phyloP scores from a whole-genome alignment of 345 rosid species.

The Raphanus sativus region DNA sequence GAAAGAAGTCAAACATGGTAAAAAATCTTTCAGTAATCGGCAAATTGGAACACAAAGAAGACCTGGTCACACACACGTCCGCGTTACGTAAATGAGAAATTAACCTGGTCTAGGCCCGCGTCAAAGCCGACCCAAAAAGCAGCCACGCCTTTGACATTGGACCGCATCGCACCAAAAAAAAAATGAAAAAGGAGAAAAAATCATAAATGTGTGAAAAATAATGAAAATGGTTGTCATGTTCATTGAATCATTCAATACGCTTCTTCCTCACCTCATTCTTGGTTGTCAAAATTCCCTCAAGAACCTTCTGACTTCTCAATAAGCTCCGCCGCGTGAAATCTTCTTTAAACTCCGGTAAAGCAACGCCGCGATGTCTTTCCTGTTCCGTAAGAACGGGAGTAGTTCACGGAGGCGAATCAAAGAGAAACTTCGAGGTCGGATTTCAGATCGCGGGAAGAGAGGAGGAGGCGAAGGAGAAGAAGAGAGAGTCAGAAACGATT shows the following conservation, averaged over 20 bases:
- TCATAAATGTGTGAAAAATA: constrained; percentile 7
- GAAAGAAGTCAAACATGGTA: constrained; percentile 5
- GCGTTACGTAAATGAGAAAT: neutral
- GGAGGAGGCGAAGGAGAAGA: constrained; percentile 29
- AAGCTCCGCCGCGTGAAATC: constrained; percentile 15
- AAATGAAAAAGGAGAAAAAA: neutral
- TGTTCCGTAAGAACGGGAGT: constrained; percentile 37
- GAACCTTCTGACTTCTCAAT: constrained; percentile 39
- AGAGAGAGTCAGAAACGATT: constrained; percentile 26
- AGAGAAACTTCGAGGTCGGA: constrained; percentile 34
- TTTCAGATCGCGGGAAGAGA: constrained; percentile 36
- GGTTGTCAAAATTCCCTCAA: constrained; percentile 4
- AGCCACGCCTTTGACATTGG: constrained; percentile 22
- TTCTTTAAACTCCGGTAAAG: neutral
- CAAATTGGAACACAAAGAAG: constrained; percentile 1
- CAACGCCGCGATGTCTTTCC: constrained; percentile 29
- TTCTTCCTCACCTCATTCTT: neutral
- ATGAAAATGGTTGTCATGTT: constrained; percentile 45
- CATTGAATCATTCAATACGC: constrained; percentile 26
- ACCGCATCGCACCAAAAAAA: neutral
- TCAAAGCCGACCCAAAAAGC: neutral
- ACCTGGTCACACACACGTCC: constrained; percentile 11
- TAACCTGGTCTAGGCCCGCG: neutral
- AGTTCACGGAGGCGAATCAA: constrained; percentile 35
- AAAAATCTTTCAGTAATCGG: neutral